Percentiles rank a stretch among this genome's conserved stretches.
Evolutionary conservation across 2,329 filamentous ascomycete species (phyloP).

Genomic region (Camillea tinctor): DNA sequence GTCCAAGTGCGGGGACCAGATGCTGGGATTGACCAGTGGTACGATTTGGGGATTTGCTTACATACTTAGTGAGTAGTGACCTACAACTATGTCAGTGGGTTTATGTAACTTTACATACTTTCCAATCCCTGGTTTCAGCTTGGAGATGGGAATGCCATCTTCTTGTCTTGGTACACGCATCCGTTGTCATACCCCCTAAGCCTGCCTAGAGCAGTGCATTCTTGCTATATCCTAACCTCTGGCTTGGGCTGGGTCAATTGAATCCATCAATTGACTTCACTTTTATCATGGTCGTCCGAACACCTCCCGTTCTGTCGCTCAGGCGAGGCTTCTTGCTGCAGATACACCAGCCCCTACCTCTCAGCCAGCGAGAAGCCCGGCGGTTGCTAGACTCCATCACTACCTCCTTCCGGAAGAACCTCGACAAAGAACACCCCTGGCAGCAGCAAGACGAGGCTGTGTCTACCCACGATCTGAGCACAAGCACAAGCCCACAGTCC

Average conservation of each 20-base stretch:
- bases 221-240: background rate
- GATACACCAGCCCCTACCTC: slow-evolving; percentile 52
- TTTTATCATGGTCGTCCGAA: slow-evolving; percentile 33
- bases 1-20: no score
- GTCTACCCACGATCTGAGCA: slow-evolving; percentile 10
- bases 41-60: no score
- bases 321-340: slow-evolving; percentile 41
- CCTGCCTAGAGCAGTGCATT: background rate
- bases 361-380: slow-evolving; percentile 50
- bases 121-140: no score
- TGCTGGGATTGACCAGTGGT: no score
- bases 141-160: no score
- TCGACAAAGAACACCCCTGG: slow-evolving; percentile 57
- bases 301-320: slow-evolving; percentile 37
- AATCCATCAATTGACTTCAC: background rate
- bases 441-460: slow-evolving; percentile 30
- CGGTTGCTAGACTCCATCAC: slow-evolving; percentile 57
- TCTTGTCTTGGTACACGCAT: no score
- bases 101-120: no score
- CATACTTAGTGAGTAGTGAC: no score
- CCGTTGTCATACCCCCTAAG: no score
- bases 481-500: slow-evolving; percentile 7
- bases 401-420: slow-evolving; percentile 54
- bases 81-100: no score
- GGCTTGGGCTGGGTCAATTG: no score